Evolutionary conservation across 768 basidiomycete species (phyloP), one percentile per base, ranked within the genome.

Genomic region (Pleurotus citrinopileatus): DNA sequence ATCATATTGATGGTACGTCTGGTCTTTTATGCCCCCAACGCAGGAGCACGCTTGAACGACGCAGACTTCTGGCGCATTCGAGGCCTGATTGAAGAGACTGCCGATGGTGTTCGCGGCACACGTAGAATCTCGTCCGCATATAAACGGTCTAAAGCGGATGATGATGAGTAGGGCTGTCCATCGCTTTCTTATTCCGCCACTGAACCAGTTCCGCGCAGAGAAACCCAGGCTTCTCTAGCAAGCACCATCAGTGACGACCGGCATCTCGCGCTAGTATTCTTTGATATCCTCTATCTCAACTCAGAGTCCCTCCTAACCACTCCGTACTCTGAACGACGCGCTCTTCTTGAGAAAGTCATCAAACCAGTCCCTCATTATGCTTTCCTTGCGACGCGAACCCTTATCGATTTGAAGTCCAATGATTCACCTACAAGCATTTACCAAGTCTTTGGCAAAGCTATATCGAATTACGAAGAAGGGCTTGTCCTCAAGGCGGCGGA

Each of bases 251-350:
- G 72, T 19, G 69, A 69, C 29, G 63, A 55, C 8, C 77, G 83
- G 2, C 86, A 85, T 56, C 81, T 94, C 5, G 89, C 83, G 17
- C 76, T 96, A 15, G 86, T 93, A 10, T 95, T 94, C 72, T 97
- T 95, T 62, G 94, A 97, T 61, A 61, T 95, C 12, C 75, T 97
- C 4, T 65, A 79, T n/a, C 70, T 92, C 0, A 82, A 94, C 59
- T 80, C 71, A n/a, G 60, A 66, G 29, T 84, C 79, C 6, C 70
- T 91, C 9, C 59, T 91, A 5, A 69, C 73, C 9, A 64, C 64
- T 2, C 68, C 84, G 0, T 95, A 95, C 61, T 65, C 67, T 0
- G 59, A 71, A 6, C 82, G 94, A 10, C 80, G 91, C 25, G 66
- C 67, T 13, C 63, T 79, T 2, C 79, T 97, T 13, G 87, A 93